phyloP scores from a whole-genome alignment of 1,284 basidiomycete genomes.

The Neolentinus lepideus region DNA sequence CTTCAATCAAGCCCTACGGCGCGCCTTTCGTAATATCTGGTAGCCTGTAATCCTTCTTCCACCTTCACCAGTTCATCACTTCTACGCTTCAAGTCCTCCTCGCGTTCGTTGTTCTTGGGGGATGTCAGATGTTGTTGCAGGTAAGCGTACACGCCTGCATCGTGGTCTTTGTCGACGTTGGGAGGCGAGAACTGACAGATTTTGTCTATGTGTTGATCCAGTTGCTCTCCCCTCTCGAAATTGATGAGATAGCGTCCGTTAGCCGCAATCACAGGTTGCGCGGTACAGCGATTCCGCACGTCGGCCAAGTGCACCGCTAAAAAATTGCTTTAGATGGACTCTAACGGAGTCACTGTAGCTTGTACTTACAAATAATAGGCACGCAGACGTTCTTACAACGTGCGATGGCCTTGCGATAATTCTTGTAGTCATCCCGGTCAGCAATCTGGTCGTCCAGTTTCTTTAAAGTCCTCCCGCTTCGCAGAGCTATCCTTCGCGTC shows the following conservation, averaged over 20 bases:
- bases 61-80: neutral
- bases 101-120: constrained; percentile 11
- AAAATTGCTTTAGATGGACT: neutral
- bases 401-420: neutral
- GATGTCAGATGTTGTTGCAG: constrained; percentile 29
- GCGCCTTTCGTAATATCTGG: neutral
- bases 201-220: constrained; percentile 27
- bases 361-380: neutral
- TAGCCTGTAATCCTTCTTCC: neutral
- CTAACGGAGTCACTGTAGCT: neutral
- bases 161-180: constrained; percentile 22
- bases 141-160: constrained; percentile 29
- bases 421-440: neutral
- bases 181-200: constrained; percentile 25
- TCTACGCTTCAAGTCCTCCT: neutral
- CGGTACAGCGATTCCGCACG: neutral
- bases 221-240: constrained; percentile 30
- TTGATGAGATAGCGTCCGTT: constrained; percentile 31
- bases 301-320: neutral
- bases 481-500: neutral
- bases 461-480: neutral
- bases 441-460: neutral
- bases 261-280: neutral
- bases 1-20: too few species aligned
- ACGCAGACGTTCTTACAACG: neutral